Evolutionary conservation across 805 yeast genomes (phyloP).

Genomic region (Scheffersomyces ergatensis): DNA sequence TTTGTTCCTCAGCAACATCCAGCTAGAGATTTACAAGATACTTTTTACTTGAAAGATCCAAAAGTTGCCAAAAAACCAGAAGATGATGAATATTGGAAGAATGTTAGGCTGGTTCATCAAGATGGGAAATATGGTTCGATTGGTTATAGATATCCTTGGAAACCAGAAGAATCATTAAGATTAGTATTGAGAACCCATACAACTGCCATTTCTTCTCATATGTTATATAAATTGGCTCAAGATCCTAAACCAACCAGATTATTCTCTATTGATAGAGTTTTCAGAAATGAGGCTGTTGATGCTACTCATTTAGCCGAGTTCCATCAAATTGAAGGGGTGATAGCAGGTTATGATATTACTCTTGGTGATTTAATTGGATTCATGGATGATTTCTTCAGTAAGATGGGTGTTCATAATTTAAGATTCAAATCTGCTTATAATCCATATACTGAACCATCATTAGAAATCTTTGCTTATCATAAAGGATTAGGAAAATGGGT

Average conservation of each 20-base stretch:
- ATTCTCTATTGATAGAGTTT: slow-evolving; percentile 95
- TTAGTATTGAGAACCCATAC: slow-evolving; percentile 97
- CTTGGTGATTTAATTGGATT: slow-evolving; percentile 96
- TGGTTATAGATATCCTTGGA: slow-evolving; percentile 99
- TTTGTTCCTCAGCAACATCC: slow-evolving; percentile 99
- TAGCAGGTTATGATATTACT: slow-evolving; percentile 93
- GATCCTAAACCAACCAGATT: slow-evolving; percentile 88
- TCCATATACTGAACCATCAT: slow-evolving; percentile 98
- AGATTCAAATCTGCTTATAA: slow-evolving; percentile 99
- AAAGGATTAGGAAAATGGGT: slow-evolving; percentile 95
- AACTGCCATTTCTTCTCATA: slow-evolving; percentile 86
- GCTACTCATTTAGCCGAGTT: slow-evolving; percentile 99
- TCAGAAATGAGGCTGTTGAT: slow-evolving; percentile 99
- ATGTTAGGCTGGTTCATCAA: slow-evolving; percentile 82
- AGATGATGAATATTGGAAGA: slow-evolving; percentile 74
- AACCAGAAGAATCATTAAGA: slow-evolving; percentile 81
- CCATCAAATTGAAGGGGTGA: slow-evolving; percentile 98
- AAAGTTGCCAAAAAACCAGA: slow-evolving; percentile 74
- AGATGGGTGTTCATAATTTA: slow-evolving; percentile 94
- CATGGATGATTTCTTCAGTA: slow-evolving; percentile 94
- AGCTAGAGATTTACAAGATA: slow-evolving; percentile 98
- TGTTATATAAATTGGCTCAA: slow-evolving; percentile 83
- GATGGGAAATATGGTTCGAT: slow-evolving; percentile 89
- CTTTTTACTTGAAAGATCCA: slow-evolving; percentile 96
- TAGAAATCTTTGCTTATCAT: slow-evolving; percentile 97